Evolutionary conservation across 1,284 basidiomycete species (phyloP).

Genomic region (Heterobasidion annosum): DNA sequence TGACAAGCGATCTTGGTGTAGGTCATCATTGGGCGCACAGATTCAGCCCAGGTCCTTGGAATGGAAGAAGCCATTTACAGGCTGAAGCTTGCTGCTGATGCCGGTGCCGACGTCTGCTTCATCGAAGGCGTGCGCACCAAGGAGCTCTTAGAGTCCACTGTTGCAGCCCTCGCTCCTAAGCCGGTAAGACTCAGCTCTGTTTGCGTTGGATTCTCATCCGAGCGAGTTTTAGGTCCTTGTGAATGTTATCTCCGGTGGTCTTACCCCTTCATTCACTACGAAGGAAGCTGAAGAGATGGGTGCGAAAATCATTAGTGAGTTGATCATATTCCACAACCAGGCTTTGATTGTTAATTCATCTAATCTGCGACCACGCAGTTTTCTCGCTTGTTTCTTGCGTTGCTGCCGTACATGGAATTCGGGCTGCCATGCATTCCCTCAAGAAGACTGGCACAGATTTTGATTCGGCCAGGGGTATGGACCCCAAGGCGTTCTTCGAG

Average conservation of each 20-base stretch:
- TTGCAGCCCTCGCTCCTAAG: conserved; percentile 59
- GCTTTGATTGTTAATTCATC: not conserved
- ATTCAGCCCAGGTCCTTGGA: conserved; percentile 71
- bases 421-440: conserved; percentile 62
- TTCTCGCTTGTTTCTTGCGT: conserved; percentile 67
- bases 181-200: conserved; percentile 32
- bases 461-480: conserved; percentile 61
- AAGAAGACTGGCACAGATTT: conserved; percentile 74
- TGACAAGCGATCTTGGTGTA: conserved; percentile 12
- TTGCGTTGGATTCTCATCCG: not conserved
- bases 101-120: conserved; percentile 79
- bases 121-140: conserved; percentile 74
- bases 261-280: conserved; percentile 65
- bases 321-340: not conserved
- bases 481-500: conserved; percentile 67
- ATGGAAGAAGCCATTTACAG: conserved; percentile 74
- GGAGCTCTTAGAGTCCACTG: conserved; percentile 55
- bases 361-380: conserved; percentile 24
- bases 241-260: conserved; percentile 70
- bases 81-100: conserved; percentile 62
- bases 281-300: conserved; percentile 60
- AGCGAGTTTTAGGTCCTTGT: conserved; percentile 44
- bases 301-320: conserved; percentile 69
- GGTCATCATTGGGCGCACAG: conserved; percentile 78
- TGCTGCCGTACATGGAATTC: conserved; percentile 62